These are phyloP conservation scores for Dendrocalamus sinicus DNA, from an alignment of 176 grass and related monocot species.

Conservation along the genomic window DNA sequence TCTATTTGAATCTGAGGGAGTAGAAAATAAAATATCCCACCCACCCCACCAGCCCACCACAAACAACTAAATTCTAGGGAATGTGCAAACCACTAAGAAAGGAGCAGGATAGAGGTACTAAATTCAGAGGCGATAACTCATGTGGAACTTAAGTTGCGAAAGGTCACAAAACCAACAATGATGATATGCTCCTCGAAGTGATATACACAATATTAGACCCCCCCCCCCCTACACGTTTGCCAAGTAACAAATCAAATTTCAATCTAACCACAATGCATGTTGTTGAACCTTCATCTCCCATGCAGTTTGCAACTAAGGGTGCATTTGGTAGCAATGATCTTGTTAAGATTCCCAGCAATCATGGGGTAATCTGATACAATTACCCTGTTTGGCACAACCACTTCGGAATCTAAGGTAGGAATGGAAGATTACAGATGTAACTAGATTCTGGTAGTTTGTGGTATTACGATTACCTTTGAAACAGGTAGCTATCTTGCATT, in stretches of 20 bases:
- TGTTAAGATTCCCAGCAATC: neutral
- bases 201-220: neutral
- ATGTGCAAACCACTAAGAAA: conserved; percentile 9
- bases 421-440: no score
- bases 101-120: neutral
- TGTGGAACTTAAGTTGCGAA: neutral
- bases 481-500: no score
- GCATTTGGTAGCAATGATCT: no score
- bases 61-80: neutral
- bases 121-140: neutral
- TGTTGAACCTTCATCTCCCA: conserved; percentile 1
- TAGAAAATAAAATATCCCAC: conserved; percentile 10
- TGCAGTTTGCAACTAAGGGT: conserved; percentile 13
- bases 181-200: neutral
- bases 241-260: conserved; percentile 9
- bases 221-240: neutral
- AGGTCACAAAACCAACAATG: conserved; percentile 2
- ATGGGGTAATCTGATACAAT: neutral
- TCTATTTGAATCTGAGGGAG: neutral
- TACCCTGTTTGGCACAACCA: neutral
- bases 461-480: no score
- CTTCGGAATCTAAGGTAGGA: neutral
- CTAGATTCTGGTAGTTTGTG: no score
- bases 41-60: neutral
- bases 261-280: neutral